Evolutionary conservation across 2,329 filamentous ascomycete genomes (phyloP), one percentile per base, ranked within the genome.

Genomic region (Aspergillus fumigatiaffinis): DNA sequence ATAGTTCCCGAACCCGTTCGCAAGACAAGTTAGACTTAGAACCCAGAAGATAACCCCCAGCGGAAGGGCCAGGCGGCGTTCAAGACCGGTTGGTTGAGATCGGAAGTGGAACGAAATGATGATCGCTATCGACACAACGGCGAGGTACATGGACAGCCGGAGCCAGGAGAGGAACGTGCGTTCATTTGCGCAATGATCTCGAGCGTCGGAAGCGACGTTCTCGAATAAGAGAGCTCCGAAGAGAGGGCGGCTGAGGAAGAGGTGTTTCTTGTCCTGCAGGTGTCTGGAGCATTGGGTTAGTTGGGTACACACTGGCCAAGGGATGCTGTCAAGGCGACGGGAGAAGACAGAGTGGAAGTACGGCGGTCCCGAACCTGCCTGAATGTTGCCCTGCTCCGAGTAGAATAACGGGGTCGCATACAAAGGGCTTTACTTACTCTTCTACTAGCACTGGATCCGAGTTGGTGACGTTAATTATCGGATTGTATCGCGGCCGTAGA

Each of bases 61-160:
- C 0, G 94, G 94, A 59, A 89, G 81, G 0, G 94, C 88, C 75
- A 97, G 87, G 47, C 83, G 84, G 58, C 85, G 79, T 77, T 99
- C 94, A 14, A 91, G 73, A 0, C 78, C 69, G 0, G 86, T 84
- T 0, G 94, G 90, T 66, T 87, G 76, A 20, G 80, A 80, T 69
- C 92, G 92, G 51, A 99, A 82, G 70, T 99, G 93, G 73, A 99
- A 99, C 14, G 91, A 96, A 52, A 97, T 82, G 9, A 96, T 87
- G 64, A 99, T 96, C 52, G 94, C 93, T 32, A 96, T 84, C 28
- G 90, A 86, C 8, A 97, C 91, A 52, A 99, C 81, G 62, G 91
- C 87, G 84, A 97, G 92, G 77, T 96, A 96, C 66, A 96, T 85
- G 32, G 90, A 87, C 2, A 97, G 83, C 3, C 92, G 87, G 21